Evolutionary conservation across 345 rosid species (phyloP).

Genomic region (Pistacia vera): DNA sequence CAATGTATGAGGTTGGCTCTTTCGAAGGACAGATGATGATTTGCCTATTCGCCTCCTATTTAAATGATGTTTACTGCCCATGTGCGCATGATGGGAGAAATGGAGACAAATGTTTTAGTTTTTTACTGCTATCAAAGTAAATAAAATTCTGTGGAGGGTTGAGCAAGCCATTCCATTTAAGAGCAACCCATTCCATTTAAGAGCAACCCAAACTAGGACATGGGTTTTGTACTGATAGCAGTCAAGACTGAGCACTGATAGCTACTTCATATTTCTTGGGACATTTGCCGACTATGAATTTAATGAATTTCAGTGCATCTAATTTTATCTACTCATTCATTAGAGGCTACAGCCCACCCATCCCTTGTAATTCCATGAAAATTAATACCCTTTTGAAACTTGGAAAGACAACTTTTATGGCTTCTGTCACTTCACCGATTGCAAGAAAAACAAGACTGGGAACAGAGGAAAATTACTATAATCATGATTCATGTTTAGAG

Average conservation of each 20-base stretch:
- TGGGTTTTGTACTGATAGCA: not conserved
- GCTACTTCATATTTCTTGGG: not conserved
- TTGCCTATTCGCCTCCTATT: not conserved
- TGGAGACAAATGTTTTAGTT: not conserved
- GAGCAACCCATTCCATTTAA: not conserved
- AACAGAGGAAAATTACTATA: not conserved
- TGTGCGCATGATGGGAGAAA: not conserved
- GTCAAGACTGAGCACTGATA: not conserved
- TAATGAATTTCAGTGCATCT: not conserved
- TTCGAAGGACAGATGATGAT: not conserved
- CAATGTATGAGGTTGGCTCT: not conserved
- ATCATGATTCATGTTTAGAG: slow-evolving; percentile 9
- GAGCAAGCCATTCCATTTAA: not conserved
- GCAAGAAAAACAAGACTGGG: not conserved
- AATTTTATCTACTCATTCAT: not conserved
- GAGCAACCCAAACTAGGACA: not conserved
- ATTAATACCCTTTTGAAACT: too few relatives aligned
- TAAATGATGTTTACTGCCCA: not conserved
- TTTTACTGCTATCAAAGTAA: not conserved
- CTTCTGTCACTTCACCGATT: slow-evolving; percentile 5
- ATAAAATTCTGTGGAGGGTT: not conserved
- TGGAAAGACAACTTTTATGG: not conserved
- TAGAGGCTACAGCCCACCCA: too few relatives aligned
- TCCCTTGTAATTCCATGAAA: not conserved
- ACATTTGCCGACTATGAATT: not conserved